Percentiles rank a stretch among this genome's conserved stretches.
Evolutionary conservation across 768 basidiomycete genomes (phyloP).

Genomic region (Mycena amicta): DNA sequence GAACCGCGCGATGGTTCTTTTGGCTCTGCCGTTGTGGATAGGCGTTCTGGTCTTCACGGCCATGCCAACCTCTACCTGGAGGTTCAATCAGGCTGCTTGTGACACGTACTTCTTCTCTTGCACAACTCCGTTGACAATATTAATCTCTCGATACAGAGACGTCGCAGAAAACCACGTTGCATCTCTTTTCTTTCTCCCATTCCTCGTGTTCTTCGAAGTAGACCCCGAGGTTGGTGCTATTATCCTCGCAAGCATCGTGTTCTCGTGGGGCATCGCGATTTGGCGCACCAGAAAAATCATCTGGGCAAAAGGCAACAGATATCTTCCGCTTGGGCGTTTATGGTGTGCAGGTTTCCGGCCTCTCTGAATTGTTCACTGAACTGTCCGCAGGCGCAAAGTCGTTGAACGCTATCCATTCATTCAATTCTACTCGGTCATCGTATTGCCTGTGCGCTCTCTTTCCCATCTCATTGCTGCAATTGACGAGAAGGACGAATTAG

Average conservation of each 20-base stretch:
- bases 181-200: slow-evolving; percentile 18
- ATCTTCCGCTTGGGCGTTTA: slow-evolving; percentile 10
- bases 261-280: slow-evolving; percentile 13
- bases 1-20: slow-evolving; percentile 15
- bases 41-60: slow-evolving; percentile 14
- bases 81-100: slow-evolving; percentile 20
- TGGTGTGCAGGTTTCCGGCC: neutral
- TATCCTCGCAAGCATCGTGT: neutral
- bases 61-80: slow-evolving; percentile 4
- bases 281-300: slow-evolving; percentile 17
- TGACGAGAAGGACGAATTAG: too few relatives aligned
- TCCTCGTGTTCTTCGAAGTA: slow-evolving; percentile 13
- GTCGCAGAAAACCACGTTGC: slow-evolving; percentile 9
- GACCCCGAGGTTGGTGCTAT: slow-evolving; percentile 1
- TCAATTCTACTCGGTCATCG: slow-evolving; percentile 12
- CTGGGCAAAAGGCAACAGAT: slow-evolving; percentile 12
- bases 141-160: neutral
- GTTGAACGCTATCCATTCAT: slow-evolving; percentile 17
- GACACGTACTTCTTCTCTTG: slow-evolving; percentile 13
- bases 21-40: slow-evolving; percentile 18
- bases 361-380: neutral
- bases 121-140: too few relatives aligned
- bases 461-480: too few relatives aligned
- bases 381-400: slow-evolving; percentile 12
- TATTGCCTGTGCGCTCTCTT: too few relatives aligned